Conservation (phyloP, 1,139 yeast genomes). For the Kurtzmaniella quercitrusa region DNA sequence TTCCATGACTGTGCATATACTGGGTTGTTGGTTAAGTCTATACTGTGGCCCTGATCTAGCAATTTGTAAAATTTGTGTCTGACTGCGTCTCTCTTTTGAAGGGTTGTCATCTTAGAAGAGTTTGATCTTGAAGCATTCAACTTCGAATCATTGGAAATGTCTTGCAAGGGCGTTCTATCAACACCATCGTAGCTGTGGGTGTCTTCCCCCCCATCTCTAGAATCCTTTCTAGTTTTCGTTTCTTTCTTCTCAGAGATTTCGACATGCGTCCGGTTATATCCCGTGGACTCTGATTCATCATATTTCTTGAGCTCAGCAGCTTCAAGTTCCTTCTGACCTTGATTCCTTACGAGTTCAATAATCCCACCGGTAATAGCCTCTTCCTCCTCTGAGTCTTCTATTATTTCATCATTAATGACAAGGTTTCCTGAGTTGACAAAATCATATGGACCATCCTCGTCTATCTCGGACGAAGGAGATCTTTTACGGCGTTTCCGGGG, state of each 20-base stretch:
- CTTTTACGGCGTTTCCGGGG: background rate
- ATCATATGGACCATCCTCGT: too few species aligned
- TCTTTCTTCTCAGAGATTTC: too few species aligned
- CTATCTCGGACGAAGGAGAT: background rate
- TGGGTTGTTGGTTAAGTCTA: slow-evolving; percentile 26
- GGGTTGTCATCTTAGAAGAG: slow-evolving; percentile 11
- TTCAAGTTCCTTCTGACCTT: background rate
- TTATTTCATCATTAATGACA: background rate
- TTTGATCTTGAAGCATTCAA: background rate
- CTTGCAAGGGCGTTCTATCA: background rate
- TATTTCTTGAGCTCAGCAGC: background rate
- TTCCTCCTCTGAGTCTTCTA: background rate
- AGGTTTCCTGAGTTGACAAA: background rate
- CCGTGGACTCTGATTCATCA: too few species aligned
- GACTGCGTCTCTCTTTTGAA: slow-evolving; percentile 30
- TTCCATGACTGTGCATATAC: slow-evolving; percentile 34
- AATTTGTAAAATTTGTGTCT: slow-evolving; percentile 22
- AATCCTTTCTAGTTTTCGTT: too few species aligned
- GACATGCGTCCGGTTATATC: too few species aligned
- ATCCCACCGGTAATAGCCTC: background rate
- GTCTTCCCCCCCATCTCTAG: slow-evolving; percentile 4
- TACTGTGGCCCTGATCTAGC: slow-evolving; percentile 15
- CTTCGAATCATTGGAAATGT: background rate
- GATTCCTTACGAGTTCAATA: background rate
- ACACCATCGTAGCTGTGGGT: too few species aligned